Evolutionary conservation across 306 rosid species (phyloP), one percentile per base, ranked within the genome.

Genomic region (Erythrophleum fordii): DNA sequence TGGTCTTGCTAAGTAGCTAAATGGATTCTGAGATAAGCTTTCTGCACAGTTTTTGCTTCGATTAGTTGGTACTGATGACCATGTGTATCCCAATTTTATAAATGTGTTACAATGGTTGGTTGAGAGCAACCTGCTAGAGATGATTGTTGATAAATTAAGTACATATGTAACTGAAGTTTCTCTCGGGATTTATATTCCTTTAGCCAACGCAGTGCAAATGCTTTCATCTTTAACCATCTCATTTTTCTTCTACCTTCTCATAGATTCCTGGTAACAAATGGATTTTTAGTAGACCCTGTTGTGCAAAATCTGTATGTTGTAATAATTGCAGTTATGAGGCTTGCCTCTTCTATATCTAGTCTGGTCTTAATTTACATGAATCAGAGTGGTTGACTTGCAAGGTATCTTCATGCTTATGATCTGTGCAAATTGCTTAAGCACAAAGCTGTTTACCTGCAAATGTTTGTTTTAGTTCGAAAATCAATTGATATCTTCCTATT

Each of bases 71-170:
- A 93, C 97, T 25, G 98, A 96, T 76, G 98, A 93, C 77, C 99
- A 96, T 18, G 90, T 92, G 76, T 96, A 93, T 85, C 97, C 98
- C 87, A 93, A 96, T 82, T 93, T 90, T 84, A 84, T 90, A 41
- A 97, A 96, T 85, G 99, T 93, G 76, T 90, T 93, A 94, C 98
- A 92, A 84, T 96, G 97, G 99, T 85, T 96, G 88, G 92, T 97
- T 76, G 94, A 92, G 79, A 93, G 98, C 87, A 89, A 96, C 86
- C 90, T 96, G 87, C 91, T 96, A 31, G 98, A 93, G 87, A 93
- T 96, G 98, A 92, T 96, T 77, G 94, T 93, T 44, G 98, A 96
- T 80, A 96, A 96, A 88, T 83, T 96, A 79, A 89, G 86, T 85
- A 95, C 99, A 70, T 87, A 90, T 66, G 99, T 96, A 85, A 88